Evolutionary conservation across 1,284 basidiomycete genomes (phyloP).

Genomic region (Stygiomarasmius scandens): DNA sequence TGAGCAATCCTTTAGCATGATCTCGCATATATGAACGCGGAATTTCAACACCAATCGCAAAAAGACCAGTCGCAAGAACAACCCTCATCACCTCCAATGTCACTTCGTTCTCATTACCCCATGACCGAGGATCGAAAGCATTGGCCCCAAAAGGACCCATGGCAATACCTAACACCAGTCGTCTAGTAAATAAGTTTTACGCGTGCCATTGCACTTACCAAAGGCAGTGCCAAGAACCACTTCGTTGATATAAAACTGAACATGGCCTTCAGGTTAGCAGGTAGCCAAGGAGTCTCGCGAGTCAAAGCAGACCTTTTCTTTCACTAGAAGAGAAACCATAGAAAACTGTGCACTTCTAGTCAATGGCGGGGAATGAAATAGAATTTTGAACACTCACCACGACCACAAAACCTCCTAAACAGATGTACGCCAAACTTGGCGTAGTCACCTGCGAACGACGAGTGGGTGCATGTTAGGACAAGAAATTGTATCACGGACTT

Average conservation of each 20-base stretch:
- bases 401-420: constrained; percentile 80
- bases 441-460: constrained; percentile 44
- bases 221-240: constrained; percentile 86
- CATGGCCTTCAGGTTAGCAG: constrained; percentile 13
- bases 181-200: constrained; percentile 18
- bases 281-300: neutral
- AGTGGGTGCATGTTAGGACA: neutral
- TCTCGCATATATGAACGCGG: constrained; percentile 67
- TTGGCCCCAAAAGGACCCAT: constrained; percentile 77
- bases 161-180: constrained; percentile 49
- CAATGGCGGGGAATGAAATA: constrained; percentile 1
- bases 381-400: constrained; percentile 41
- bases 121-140: constrained; percentile 80
- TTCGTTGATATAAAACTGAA: constrained; percentile 85
- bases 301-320: constrained; percentile 61
- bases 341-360: constrained; percentile 51
- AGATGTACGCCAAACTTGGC: constrained; percentile 67
- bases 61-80: constrained; percentile 70
- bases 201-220: constrained; percentile 25
- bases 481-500: constrained; percentile 6
- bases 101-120: constrained; percentile 62
- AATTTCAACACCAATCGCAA: constrained; percentile 75
- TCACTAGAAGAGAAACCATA: constrained; percentile 79
- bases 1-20: constrained; percentile 55
- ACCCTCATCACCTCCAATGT: constrained; percentile 80